phyloP scores from a whole-genome alignment of 1,284 basidiomycete genomes.

The Dichomitus squalens region DNA sequence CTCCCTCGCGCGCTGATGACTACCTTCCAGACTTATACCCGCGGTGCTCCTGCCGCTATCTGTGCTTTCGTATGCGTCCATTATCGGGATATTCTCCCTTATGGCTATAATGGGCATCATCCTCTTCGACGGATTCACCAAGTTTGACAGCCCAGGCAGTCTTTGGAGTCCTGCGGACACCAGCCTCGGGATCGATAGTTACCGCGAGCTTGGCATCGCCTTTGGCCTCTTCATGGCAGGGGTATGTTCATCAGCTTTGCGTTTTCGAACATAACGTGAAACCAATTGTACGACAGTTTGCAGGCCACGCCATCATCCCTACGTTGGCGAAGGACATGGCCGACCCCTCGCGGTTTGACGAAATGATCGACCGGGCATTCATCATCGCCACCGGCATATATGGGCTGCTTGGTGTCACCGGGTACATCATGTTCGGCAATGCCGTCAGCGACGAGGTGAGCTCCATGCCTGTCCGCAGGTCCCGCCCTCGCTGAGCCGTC shows the following conservation, averaged over 20 bases:
- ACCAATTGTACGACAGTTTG: slow-evolving; percentile 54
- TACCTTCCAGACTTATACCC: slow-evolving; percentile 64
- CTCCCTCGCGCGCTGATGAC: not conserved
- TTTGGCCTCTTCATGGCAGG: slow-evolving; percentile 97
- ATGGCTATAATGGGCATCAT: slow-evolving; percentile 80
- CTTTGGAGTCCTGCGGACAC: slow-evolving; percentile 79
- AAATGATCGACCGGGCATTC: slow-evolving; percentile 87
- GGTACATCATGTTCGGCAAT: slow-evolving; percentile 92
- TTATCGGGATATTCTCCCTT: slow-evolving; percentile 83
- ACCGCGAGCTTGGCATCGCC: slow-evolving; percentile 68
- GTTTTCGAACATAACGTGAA: not conserved
- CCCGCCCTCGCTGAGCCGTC: not conserved
- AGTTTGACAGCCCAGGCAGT: slow-evolving; percentile 81
- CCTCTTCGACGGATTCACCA: slow-evolving; percentile 83
- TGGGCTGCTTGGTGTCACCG: slow-evolving; percentile 79
- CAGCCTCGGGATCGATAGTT: slow-evolving; percentile 56
- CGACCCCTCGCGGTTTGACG: slow-evolving; percentile 79
- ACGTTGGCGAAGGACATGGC: slow-evolving; percentile 90
- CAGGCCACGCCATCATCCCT: slow-evolving; percentile 93
- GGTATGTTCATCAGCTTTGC: slow-evolving; percentile 44
- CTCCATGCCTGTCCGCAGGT: not conserved
- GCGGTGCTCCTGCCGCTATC: slow-evolving; percentile 85
- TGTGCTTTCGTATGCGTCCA: slow-evolving; percentile 83
- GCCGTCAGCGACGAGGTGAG: slow-evolving; percentile 82
- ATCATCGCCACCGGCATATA: slow-evolving; percentile 82